phyloP scores from a whole-genome alignment of 75 land plant species.

The Gnetum montanum region DNA sequence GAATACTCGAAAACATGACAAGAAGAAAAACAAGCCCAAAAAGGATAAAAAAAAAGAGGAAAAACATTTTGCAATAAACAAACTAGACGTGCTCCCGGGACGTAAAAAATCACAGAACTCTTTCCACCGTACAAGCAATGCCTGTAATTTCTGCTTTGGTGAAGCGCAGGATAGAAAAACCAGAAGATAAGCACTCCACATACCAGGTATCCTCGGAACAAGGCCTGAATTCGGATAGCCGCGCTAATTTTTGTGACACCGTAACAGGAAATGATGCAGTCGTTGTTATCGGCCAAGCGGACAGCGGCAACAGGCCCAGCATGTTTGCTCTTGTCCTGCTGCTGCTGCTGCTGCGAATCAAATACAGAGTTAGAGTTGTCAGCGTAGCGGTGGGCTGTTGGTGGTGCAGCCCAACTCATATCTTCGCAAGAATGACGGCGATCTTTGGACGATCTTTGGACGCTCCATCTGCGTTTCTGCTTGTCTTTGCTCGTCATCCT shows the following conservation, averaged over 20 bases:
- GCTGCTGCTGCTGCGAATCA: slow-evolving; percentile 74
- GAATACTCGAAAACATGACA: no score
- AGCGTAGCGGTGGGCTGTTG: no score
- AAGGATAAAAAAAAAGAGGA: no score
- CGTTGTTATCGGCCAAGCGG: slow-evolving; percentile 49
- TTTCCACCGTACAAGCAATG: no score
- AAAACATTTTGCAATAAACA: no score
- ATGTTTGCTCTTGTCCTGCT: slow-evolving; percentile 45
- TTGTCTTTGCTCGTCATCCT: background rate
- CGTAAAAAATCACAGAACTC: no score
- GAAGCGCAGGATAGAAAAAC: background rate
- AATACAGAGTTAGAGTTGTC: no score
- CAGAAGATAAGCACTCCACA: no score
- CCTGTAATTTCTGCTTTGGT: background rate
- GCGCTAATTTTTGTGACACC: slow-evolving; percentile 28
- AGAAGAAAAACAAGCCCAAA: no score
- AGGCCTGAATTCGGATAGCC: slow-evolving; percentile 53
- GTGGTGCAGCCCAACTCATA: no score
- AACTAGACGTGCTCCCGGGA: no score
- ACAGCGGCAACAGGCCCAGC: slow-evolving; percentile 64
- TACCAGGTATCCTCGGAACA: slow-evolving; percentile 71
- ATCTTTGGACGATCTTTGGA: background rate
- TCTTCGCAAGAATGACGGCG: no score
- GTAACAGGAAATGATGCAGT: slow-evolving; percentile 27
- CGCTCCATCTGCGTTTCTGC: slow-evolving; percentile 7